Base-by-base conservation (phyloP, 139 green algal species). In the Dunaliella primolecta region DNA sequence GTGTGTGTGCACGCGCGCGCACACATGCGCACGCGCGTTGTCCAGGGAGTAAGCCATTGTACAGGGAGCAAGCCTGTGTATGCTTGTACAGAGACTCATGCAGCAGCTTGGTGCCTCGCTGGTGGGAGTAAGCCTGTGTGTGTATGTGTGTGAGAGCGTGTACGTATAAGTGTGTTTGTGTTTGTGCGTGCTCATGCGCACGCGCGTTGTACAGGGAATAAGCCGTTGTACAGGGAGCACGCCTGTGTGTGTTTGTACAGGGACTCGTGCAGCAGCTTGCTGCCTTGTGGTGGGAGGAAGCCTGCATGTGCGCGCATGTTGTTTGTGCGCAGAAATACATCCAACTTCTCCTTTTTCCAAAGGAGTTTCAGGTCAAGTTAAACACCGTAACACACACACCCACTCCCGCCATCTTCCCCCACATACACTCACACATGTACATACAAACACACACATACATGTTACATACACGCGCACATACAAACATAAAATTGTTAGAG, bases 1-100 rank as follows among this genome's bases (percentile, higher is more conserved):
- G 71, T 78, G n/a, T 78, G 29, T 78, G 29, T 31, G 27, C 2
- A 2, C 2, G 25, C 29, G 27, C 25, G 71, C 27, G 71, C 27
- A 31, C 56, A n/a, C 21, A 74, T 74, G 23, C 23, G 23, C 20
- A 74, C 20, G 56, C 23, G 23, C 56, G 23, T 23, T 74, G 20
- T n/a, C 20, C 21, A 74, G 21, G 20, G 56, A n/a, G 21, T 74
- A n/a, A 74, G 21, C 20, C 23, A 74, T 23, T n/a, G 56, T 23
- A 20, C 23, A n/a, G 56, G 20, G 21, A n/a, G 21, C 56, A 20
- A 20, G 56, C 56, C 56, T 74, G 56, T 23, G 20, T n/a, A n/a
- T n/a, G n/a, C n/a, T 98, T 98, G 91, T 97, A 98, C 0, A 75
- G 77, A 0, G 83, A 85, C 84, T 98, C 95, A 64, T 95, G 85